Base-by-base conservation (phyloP, 1,139 yeast genomes). In the Yamadazyma blattariae region DNA sequence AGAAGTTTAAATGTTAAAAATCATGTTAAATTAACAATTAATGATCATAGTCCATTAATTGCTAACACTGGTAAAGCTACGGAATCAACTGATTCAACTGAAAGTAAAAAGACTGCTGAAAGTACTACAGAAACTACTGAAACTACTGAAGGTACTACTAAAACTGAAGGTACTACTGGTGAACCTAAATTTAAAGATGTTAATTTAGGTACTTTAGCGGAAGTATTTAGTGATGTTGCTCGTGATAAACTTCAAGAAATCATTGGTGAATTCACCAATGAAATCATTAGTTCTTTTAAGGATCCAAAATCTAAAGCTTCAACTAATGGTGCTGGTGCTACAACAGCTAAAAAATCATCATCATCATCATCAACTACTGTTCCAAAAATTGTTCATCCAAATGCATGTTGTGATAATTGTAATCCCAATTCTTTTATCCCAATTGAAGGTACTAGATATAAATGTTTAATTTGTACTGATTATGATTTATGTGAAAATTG, bases 401-500 rank as follows among this genome's bases (percentile, higher is more conserved):
- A 45, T 38, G 50, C 54, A 16, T 41, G 56, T 30, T 76, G 82
- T 44, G 79, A 76, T 42, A 56, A 59, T 13, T 74, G 79, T 38
- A 42, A 51, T 38, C 61, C 66, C 3, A 33, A 44, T 22, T 27
- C 27, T 3, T 51, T 57, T 34, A 52, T 54, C 25, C 61, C 61
- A 7, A 61, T 79, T 32, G 47, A 33, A 18, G 86, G 86, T 1
- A 46, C 51, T 11, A 66, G 86, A 43, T 80, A 63, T 56, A 66
- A 69, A 37, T 81, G 88, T 50, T 45, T 70, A 34, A 69, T 70
- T 22, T 81, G 88, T 49, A 41, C 49, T 3, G 72, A 80, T 46
- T 79, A 63, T 53, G 85, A 80, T 47, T 59, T 79, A 38, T 81
- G 88, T 49, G 61, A 67, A 24, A 33, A 45, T 2, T 80, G 87